A percentile compares a stretch with the other conserved stretches of the same genome.
These are phyloP conservation scores for Geotrichum cucujoidarum DNA, from an alignment of 1,139 yeast species.

Conservation along the genomic window DNA sequence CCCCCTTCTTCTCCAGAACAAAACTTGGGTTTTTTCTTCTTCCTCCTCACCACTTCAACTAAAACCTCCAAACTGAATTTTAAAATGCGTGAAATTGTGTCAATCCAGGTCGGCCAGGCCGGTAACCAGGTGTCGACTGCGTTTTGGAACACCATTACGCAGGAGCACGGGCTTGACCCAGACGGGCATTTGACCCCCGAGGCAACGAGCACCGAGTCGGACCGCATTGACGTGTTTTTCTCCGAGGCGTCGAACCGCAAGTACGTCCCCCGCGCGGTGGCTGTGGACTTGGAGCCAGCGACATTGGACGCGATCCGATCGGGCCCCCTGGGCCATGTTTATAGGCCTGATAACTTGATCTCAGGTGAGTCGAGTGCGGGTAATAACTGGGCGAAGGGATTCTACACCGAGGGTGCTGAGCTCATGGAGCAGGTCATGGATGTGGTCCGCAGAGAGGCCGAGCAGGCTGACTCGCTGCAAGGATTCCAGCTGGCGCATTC, in stretches of 20 bases:
- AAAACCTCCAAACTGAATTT: not conserved
- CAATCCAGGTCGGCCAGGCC: slow-evolving; percentile 44
- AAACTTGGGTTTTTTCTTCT: not conserved
- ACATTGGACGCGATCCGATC: slow-evolving; percentile 43
- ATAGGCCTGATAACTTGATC: slow-evolving; percentile 45
- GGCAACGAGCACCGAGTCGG: slow-evolving; percentile 23
- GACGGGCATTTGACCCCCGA: slow-evolving; percentile 41
- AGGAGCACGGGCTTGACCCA: slow-evolving; percentile 59
- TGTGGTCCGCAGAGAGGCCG: slow-evolving; percentile 45
- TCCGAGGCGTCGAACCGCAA: slow-evolving; percentile 38
- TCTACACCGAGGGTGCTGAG: slow-evolving; percentile 47
- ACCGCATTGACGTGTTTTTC: slow-evolving; percentile 34
- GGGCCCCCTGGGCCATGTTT: slow-evolving; percentile 41
- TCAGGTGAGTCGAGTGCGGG: slow-evolving; percentile 46
- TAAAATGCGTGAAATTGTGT: slow-evolving; percentile 42
- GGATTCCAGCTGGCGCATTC: slow-evolving; percentile 48
- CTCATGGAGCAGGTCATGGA: slow-evolving; percentile 44
- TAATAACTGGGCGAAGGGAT: slow-evolving; percentile 49
- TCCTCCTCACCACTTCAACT: not conserved
- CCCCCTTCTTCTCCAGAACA: too few relatives aligned
- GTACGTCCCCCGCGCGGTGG: slow-evolving; percentile 46
- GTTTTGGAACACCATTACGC: slow-evolving; percentile 64
- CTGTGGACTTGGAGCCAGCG: slow-evolving; percentile 45
- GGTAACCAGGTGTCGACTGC: slow-evolving; percentile 64
- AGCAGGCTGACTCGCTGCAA: slow-evolving; percentile 42